Evolutionary conservation across 768 basidiomycete genomes (phyloP).

Genomic region (Leccinellum rugosiceps): DNA sequence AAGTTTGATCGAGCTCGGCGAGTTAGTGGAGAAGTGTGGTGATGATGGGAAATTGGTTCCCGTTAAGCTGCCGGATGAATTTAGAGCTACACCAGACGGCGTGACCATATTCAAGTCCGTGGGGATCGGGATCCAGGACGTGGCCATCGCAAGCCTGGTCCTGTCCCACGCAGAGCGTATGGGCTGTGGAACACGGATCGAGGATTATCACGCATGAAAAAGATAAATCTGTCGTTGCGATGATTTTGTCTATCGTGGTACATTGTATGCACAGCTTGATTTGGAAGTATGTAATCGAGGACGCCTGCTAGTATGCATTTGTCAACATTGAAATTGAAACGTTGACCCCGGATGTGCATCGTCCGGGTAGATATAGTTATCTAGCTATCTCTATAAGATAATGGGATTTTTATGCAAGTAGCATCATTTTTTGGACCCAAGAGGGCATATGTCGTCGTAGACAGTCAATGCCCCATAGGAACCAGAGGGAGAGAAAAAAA

Average conservation of each 20-base stretch:
- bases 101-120: conserved; percentile 88
- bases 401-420: not conserved
- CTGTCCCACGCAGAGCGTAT: conserved; percentile 56
- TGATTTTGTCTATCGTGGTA: not conserved
- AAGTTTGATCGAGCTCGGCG: conserved; percentile 66
- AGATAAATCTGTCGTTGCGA: not conserved
- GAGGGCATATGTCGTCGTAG: not conserved
- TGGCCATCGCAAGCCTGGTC: conserved; percentile 71
- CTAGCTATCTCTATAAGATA: not conserved
- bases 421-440: not conserved
- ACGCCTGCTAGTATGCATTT: no score
- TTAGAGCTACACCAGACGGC: conserved; percentile 33
- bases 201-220: conserved; percentile 39
- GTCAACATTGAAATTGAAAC: no score
- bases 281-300: not conserved
- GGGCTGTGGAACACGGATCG: conserved; percentile 49
- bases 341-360: not conserved
- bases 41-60: conserved; percentile 8
- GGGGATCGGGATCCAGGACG: conserved; percentile 84
- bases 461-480: not conserved
- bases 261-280: no score
- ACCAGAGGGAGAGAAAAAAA: not conserved
- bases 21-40: conserved; percentile 38
- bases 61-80: conserved; percentile 7
- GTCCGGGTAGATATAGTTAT: not conserved